Conservation (phyloP, 768 basidiomycete species). For the Phaeotremella fagi region DNA sequence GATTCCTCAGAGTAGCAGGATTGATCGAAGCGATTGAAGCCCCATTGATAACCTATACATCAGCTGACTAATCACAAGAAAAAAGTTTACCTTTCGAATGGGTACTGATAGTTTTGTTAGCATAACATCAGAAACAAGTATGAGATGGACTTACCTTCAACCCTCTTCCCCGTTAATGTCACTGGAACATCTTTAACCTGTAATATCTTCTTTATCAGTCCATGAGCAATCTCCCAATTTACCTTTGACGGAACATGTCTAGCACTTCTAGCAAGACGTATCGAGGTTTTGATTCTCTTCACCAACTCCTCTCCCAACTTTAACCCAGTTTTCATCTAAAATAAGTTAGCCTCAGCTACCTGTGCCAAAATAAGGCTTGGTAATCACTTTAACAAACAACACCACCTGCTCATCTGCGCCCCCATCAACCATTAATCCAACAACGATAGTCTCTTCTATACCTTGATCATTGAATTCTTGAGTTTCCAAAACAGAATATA, state of each 20-base stretch:
- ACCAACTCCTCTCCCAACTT: constrained; percentile 56
- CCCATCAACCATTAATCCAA: constrained; percentile 63
- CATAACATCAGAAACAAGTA: background rate
- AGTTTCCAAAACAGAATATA: constrained; percentile 70
- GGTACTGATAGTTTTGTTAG: constrained; percentile 2
- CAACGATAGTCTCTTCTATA: constrained; percentile 66
- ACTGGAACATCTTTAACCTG: constrained; percentile 69
- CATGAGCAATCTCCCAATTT: constrained; percentile 29
- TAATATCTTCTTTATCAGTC: constrained; percentile 55
- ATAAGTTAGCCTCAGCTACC: constrained; percentile 20
- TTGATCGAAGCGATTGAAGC: constrained; percentile 65
- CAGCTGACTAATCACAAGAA: constrained; percentile 45
- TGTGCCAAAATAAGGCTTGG: no score
- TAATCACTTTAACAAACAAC: constrained; percentile 66
- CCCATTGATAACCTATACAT: constrained; percentile 62
- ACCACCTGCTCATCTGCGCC: constrained; percentile 72
- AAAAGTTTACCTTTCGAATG: constrained; percentile 5
- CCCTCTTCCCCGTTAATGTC: constrained; percentile 74
- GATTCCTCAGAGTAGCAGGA: constrained; percentile 66
- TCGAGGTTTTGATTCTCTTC: constrained; percentile 59
- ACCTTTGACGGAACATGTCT: constrained; percentile 73
- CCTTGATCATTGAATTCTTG: constrained; percentile 52
- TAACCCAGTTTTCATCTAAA: constrained; percentile 53
- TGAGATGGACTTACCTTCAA: constrained; percentile 56
- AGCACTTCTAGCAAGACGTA: constrained; percentile 62